These are phyloP conservation scores for Kockovaella imperatae DNA, from an alignment of 768 basidiomycete genomes.

Conservation along the genomic window DNA sequence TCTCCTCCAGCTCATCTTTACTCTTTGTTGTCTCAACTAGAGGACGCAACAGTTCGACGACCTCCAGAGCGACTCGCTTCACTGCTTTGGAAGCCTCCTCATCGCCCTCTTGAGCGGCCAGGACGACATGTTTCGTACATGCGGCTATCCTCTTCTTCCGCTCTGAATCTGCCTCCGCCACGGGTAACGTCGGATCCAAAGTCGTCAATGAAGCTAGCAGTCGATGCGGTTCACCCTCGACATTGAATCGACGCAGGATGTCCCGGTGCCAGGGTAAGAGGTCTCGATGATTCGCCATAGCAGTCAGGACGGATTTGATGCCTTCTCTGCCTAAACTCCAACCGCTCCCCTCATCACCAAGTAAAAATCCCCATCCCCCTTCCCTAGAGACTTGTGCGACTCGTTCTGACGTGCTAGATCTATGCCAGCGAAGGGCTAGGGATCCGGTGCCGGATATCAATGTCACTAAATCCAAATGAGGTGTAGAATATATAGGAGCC, in stretches of 20 bases:
- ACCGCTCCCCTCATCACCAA: slow-evolving; percentile 7
- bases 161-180: neutral
- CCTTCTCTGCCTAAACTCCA: slow-evolving; percentile 7
- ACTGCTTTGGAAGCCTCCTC: neutral
- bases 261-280: neutral
- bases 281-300: neutral
- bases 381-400: neutral
- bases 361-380: slow-evolving; percentile 2
- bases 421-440: slow-evolving; percentile 1
- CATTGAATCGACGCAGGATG: neutral
- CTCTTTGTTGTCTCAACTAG: neutral
- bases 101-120: neutral
- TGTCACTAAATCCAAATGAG: neutral
- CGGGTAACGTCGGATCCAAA: too few species aligned
- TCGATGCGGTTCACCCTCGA: neutral
- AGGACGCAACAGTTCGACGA: slow-evolving; percentile 1
- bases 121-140: neutral
- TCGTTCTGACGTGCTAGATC: neutral
- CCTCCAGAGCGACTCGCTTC: neutral
- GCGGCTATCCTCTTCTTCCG: slow-evolving; percentile 4
- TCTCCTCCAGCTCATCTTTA: too few species aligned
- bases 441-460: slow-evolving; percentile 4
- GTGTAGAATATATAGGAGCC: neutral
- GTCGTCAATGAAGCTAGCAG: neutral
- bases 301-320: slow-evolving; percentile 1